phyloP scores from a whole-genome alignment of 2,329 filamentous ascomycete species.

The Stemphylium vesicarium region DNA sequence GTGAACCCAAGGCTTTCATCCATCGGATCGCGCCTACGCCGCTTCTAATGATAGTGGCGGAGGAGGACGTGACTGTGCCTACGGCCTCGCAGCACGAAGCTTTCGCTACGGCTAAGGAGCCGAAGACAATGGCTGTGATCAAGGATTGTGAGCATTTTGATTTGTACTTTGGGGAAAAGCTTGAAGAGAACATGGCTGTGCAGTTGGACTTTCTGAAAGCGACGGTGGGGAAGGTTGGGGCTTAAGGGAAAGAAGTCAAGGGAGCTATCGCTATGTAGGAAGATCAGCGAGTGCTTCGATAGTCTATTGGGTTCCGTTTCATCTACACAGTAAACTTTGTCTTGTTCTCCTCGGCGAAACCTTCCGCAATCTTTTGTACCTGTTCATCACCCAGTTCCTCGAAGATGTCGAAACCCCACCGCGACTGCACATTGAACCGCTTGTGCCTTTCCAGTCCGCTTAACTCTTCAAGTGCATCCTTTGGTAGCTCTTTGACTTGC shows the following conservation, averaged over 20 bases:
- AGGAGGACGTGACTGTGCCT: not conserved
- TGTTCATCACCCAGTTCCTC: conserved; percentile 32
- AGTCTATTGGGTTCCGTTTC: no score
- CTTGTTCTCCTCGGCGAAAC: conserved; percentile 26
- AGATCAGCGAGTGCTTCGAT: no score
- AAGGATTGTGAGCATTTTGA: not conserved
- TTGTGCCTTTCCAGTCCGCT: conserved; percentile 48
- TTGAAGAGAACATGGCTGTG: not conserved
- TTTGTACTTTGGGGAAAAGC: not conserved
- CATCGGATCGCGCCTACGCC: not conserved
- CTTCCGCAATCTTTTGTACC: conserved; percentile 25
- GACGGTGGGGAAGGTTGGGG: no score
- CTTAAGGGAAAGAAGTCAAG: no score
- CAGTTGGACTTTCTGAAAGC: not conserved
- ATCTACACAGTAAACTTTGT: conserved; percentile 22
- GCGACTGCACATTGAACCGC: conserved; percentile 31
- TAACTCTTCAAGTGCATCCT: conserved; percentile 72
- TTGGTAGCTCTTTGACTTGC: conserved; percentile 68
- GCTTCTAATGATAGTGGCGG: not conserved
- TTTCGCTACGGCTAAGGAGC: not conserved
- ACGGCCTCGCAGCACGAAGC: not conserved
- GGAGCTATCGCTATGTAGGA: no score
- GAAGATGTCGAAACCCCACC: conserved; percentile 36
- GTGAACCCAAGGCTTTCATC: not conserved
- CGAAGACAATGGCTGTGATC: not conserved